Percentiles rank a stretch among this genome's conserved stretches.
phyloP scores from a whole-genome alignment of 1,139 yeast genomes.

The Pichia sp. region DNA sequence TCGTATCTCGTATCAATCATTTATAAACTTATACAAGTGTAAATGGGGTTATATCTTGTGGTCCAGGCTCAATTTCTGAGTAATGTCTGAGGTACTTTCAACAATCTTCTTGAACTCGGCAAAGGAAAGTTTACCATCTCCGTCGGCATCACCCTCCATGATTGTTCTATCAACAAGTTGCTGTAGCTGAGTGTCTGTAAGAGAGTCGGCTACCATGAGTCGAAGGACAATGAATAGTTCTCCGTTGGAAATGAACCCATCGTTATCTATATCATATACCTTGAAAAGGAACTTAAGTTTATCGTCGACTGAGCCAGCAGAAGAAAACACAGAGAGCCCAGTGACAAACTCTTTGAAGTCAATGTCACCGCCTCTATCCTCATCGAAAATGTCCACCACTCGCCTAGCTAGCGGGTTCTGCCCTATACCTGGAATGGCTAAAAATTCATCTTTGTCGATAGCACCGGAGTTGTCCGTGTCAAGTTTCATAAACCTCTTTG shows the following conservation, averaged over 20 bases:
- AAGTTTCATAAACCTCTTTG: conserved; percentile 90
- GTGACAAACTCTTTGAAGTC: conserved; percentile 94
- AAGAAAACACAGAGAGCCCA: conserved; percentile 85
- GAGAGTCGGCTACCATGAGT: conserved; percentile 94
- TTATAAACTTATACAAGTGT: too few relatives aligned
- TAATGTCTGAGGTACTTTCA: conserved; percentile 39
- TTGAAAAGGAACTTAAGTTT: conserved; percentile 86
- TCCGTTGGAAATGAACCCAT: conserved; percentile 92
- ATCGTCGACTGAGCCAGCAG: conserved; percentile 78
- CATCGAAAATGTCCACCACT: conserved; percentile 90
- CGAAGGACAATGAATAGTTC: conserved; percentile 88
- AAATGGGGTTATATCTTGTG: conserved; percentile 18
- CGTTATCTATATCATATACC: conserved; percentile 92
- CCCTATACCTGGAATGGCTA: conserved; percentile 88
- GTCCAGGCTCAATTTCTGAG: conserved; percentile 23
- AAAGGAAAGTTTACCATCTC: conserved; percentile 81
- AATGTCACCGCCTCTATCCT: conserved; percentile 86
- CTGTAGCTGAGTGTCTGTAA: conserved; percentile 82
- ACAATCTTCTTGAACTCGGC: conserved; percentile 79
- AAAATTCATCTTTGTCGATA: conserved; percentile 82
- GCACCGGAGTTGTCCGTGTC: conserved; percentile 93
- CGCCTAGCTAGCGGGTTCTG: conserved; percentile 85
- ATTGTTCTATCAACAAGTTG: conserved; percentile 94
- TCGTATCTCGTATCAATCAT: too few relatives aligned
- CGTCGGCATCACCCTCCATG: conserved; percentile 89